Evolutionary conservation across 441 rosid species (phyloP).

Genomic region (Bruguiera hainesii): DNA sequence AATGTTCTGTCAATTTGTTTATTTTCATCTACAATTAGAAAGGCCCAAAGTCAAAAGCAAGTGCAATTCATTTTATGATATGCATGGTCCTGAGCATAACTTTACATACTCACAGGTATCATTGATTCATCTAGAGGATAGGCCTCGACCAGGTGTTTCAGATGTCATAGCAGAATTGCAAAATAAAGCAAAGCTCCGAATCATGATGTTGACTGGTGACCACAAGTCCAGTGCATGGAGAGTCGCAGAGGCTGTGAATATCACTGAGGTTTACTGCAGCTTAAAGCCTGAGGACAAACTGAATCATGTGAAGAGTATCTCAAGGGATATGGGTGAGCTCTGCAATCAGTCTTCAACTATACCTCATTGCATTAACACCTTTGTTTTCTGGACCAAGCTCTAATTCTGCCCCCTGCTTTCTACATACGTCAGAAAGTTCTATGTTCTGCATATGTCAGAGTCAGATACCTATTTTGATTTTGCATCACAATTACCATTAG

Average conservation of each 20-base stretch:
- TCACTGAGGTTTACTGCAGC: constrained; percentile 71
- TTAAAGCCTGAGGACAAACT: constrained; percentile 95
- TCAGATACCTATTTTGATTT: too few species aligned
- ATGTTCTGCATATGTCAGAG: too few species aligned
- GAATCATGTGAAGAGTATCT: constrained; percentile 64
- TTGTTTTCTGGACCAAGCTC: not conserved
- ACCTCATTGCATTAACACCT: not conserved
- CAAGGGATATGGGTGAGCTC: constrained; percentile 66
- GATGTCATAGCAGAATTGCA: constrained; percentile 65
- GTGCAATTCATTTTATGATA: not conserved
- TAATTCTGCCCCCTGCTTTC: not conserved
- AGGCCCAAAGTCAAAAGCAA: not conserved
- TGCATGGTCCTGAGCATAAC: not conserved
- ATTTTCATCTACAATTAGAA: not conserved
- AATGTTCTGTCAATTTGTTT: not conserved
- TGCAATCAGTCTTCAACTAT: constrained; percentile 2
- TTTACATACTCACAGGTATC: constrained; percentile 47
- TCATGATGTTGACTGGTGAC: constrained; percentile 96
- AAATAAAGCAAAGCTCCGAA: constrained; percentile 53
- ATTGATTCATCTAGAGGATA: constrained; percentile 89
- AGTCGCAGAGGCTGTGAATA: constrained; percentile 89
- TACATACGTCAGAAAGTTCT: not conserved
- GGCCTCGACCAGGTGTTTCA: constrained; percentile 73
- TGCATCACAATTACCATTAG: too few species aligned
- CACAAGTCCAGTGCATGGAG: constrained; percentile 92